These are phyloP conservation scores for Wickerhamiella galacta DNA, from an alignment of 805 yeast species.

Conservation along the genomic window DNA sequence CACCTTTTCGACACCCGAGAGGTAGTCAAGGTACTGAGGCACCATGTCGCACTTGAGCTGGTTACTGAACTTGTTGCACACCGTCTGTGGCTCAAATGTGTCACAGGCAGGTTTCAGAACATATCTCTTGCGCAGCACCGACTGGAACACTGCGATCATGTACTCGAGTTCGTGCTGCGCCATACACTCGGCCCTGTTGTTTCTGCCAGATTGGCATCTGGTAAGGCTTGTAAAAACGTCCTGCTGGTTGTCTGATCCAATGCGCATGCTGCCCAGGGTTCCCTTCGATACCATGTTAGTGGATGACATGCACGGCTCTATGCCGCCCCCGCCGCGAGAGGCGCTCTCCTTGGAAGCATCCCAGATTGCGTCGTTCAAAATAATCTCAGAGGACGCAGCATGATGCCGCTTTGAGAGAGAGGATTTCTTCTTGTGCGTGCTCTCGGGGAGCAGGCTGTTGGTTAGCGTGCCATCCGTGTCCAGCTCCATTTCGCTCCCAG, in stretches of 20 bases:
- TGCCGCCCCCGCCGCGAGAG: too few species aligned
- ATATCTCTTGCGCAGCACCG: conserved; percentile 9
- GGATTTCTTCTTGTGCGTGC: too few species aligned
- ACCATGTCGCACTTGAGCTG: conserved; percentile 8
- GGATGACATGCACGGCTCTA: too few species aligned
- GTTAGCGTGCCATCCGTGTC: background rate
- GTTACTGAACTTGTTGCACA: conserved; percentile 6
- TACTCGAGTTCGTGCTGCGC: conserved; percentile 12
- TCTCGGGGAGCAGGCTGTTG: too few species aligned
- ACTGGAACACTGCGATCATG: conserved; percentile 9
- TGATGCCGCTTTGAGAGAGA: background rate
- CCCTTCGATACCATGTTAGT: too few species aligned
- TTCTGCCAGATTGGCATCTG: conserved; percentile 3
- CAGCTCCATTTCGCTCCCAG: conserved; percentile 3
- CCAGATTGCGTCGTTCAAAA: too few species aligned
- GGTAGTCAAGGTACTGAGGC: conserved; percentile 11
- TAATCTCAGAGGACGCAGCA: too few species aligned
- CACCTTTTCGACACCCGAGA: conserved; percentile 10
- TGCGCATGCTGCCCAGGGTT: too few species aligned
- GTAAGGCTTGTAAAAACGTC: conserved; percentile 6
- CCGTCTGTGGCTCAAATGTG: background rate
- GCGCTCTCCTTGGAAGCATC: too few species aligned
- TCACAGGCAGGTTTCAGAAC: too few species aligned
- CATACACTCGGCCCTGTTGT: conserved; percentile 5
- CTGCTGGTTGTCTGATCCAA: too few species aligned